A percentile compares a stretch with the other conserved stretches of the same genome.
These are phyloP conservation scores for Pyrenophora teres DNA, from an alignment of 2,329 filamentous ascomycete species.

Conservation along the genomic window DNA sequence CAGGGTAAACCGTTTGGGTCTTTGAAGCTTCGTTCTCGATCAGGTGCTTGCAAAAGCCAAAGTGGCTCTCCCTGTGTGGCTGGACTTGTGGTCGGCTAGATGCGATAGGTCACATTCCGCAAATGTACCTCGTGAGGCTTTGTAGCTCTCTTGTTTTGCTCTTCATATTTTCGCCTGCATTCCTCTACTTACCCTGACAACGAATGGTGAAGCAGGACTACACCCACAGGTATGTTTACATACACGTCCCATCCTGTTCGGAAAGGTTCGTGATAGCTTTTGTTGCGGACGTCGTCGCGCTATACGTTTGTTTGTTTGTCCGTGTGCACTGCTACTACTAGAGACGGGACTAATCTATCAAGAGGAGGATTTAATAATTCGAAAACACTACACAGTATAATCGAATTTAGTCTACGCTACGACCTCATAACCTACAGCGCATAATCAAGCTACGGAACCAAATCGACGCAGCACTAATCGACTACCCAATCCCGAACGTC, in stretches of 20 bases:
- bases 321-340: not conserved
- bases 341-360: constrained; percentile 7
- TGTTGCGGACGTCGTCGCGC: constrained; percentile 24
- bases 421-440: no score
- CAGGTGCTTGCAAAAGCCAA: not conserved
- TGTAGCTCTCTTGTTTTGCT: constrained; percentile 29
- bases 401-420: not conserved
- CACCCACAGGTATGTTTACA: constrained; percentile 41
- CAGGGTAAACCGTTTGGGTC: no score
- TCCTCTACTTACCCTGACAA: constrained; percentile 46
- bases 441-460: no score
- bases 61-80: not conserved
- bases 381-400: not conserved
- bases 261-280: constrained; percentile 20
- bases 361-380: constrained; percentile 25
- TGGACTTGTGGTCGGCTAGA: not conserved
- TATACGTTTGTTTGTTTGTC: constrained; percentile 18
- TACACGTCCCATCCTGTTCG: constrained; percentile 14
- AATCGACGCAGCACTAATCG: no score
- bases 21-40: not conserved
- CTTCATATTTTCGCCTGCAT: constrained; percentile 42
- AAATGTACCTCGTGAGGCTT: constrained; percentile 29
- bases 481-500: not conserved
- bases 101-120: constrained; percentile 29
- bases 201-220: constrained; percentile 35